These are phyloP conservation scores for Blastosporella zonata DNA, from an alignment of 1,284 basidiomycete species.

Conservation along the genomic window DNA sequence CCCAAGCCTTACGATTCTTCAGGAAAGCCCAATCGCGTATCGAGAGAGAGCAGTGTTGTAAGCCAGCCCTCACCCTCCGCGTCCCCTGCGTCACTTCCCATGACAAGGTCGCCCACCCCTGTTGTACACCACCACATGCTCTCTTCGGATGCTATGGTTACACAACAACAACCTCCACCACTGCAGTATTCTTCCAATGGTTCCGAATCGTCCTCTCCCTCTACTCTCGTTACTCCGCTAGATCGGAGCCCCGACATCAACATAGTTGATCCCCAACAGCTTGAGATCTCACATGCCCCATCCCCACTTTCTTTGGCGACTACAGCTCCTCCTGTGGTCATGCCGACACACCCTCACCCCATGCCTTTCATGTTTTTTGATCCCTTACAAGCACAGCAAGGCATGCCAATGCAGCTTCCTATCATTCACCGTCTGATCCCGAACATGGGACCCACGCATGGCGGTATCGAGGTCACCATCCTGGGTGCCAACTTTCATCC, in stretches of 20 bases:
- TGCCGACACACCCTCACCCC: slow-evolving; percentile 32
- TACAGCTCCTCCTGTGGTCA: slow-evolving; percentile 21
- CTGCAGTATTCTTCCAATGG: slow-evolving; percentile 35
- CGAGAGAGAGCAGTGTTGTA: slow-evolving; percentile 50
- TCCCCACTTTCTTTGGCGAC: slow-evolving; percentile 25
- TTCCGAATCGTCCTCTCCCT: slow-evolving; percentile 42
- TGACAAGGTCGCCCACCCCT: slow-evolving; percentile 52
- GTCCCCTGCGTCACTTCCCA: slow-evolving; percentile 40
- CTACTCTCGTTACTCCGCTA: slow-evolving; percentile 37
- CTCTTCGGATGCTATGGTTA: slow-evolving; percentile 21
- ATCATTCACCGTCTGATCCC: slow-evolving; percentile 87
- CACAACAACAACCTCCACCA: slow-evolving; percentile 28
- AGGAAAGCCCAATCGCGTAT: slow-evolving; percentile 40
- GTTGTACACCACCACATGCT: slow-evolving; percentile 29
- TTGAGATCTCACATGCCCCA: slow-evolving; percentile 24
- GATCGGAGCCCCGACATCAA: slow-evolving; percentile 35
- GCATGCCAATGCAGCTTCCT: slow-evolving; percentile 50
- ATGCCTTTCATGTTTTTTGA: slow-evolving; percentile 64
- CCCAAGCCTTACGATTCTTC: slow-evolving; percentile 59
- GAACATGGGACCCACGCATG: slow-evolving; percentile 85
- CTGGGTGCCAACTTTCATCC: slow-evolving; percentile 88
- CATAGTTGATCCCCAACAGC: slow-evolving; percentile 28
- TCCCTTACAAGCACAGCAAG: slow-evolving; percentile 41
- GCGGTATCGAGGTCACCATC: slow-evolving; percentile 94
- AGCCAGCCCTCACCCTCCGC: slow-evolving; percentile 49